Evolutionary conservation across 768 basidiomycete genomes (phyloP).

Genomic region (Leccinum uliginosum): DNA sequence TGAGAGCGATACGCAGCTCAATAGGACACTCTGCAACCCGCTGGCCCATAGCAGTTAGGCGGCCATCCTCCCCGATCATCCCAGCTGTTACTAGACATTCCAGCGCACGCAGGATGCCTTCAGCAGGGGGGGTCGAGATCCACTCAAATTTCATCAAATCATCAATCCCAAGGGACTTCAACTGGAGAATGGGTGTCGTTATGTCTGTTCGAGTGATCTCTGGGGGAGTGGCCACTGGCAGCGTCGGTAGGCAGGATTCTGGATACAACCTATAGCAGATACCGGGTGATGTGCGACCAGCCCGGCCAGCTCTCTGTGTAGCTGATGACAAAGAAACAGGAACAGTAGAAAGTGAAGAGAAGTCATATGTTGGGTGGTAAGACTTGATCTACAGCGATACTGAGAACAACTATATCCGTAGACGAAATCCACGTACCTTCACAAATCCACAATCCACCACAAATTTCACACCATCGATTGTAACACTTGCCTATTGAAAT

Average conservation of each 20-base stretch:
- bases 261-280: conserved; percentile 92
- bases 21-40: conserved; percentile 93
- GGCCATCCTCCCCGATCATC: conserved; percentile 80
- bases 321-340: conserved; percentile 88
- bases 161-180: conserved; percentile 93
- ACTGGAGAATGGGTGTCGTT: conserved; percentile 85
- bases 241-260: conserved; percentile 48
- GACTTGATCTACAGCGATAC: conserved; percentile 63
- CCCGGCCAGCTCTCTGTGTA: conserved; percentile 89
- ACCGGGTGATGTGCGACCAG: conserved; percentile 89
- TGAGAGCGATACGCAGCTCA: conserved; percentile 89
- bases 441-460: conserved; percentile 95
- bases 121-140: conserved; percentile 83
- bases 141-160: conserved; percentile 97
- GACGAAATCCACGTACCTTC: conserved; percentile 51
- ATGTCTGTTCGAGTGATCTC: conserved; percentile 92
- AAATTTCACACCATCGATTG: conserved; percentile 92
- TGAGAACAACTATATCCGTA: not conserved
- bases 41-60: conserved; percentile 71
- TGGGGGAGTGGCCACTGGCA: conserved; percentile 72
- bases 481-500: conserved; percentile 75
- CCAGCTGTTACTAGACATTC: conserved; percentile 78
- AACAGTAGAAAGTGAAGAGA: conserved; percentile 79
- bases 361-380: conserved; percentile 80
- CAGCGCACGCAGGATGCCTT: conserved; percentile 78